Conservation (phyloP, 495 filamentous ascomycete genomes). For the Hamigera avellanea region DNA sequence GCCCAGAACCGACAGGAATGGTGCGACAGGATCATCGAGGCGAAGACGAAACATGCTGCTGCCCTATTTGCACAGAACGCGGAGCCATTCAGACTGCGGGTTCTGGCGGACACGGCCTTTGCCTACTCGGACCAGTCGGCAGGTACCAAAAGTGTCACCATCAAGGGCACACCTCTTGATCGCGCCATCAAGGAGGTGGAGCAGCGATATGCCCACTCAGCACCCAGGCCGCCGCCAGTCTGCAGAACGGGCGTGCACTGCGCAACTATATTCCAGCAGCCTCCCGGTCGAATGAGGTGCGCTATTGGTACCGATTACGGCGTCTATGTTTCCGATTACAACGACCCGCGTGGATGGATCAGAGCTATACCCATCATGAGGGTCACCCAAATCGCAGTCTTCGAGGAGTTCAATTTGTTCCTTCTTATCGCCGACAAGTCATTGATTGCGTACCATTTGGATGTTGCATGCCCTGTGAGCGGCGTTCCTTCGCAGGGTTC, state of each 20-base stretch:
- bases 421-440: slow-evolving; percentile 84
- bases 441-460: slow-evolving; percentile 88
- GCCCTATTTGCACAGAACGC: slow-evolving; percentile 86
- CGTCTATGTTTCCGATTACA: slow-evolving; percentile 74
- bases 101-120: slow-evolving; percentile 89
- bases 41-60: slow-evolving; percentile 85
- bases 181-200: slow-evolving; percentile 85
- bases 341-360: slow-evolving; percentile 80
- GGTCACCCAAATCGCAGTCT: slow-evolving; percentile 87
- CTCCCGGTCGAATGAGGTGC: slow-evolving; percentile 69
- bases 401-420: slow-evolving; percentile 91
- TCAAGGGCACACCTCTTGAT: slow-evolving; percentile 84
- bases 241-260: slow-evolving; percentile 84
- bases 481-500: slow-evolving; percentile 42
- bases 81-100: slow-evolving; percentile 85
- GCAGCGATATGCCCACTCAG: slow-evolving; percentile 49
- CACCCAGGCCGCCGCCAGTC: slow-evolving; percentile 60
- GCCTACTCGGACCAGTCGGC: slow-evolving; percentile 55
- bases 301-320: slow-evolving; percentile 94
- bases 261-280: slow-evolving; percentile 74
- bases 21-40: slow-evolving; percentile 87
- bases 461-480: slow-evolving; percentile 68
- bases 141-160: slow-evolving; percentile 45
- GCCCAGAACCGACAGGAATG: slow-evolving; percentile 69
- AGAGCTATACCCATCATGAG: slow-evolving; percentile 62